Conservation (phyloP, 2,329 filamentous ascomycete species). For the Cyanodermella asteris region DNA sequence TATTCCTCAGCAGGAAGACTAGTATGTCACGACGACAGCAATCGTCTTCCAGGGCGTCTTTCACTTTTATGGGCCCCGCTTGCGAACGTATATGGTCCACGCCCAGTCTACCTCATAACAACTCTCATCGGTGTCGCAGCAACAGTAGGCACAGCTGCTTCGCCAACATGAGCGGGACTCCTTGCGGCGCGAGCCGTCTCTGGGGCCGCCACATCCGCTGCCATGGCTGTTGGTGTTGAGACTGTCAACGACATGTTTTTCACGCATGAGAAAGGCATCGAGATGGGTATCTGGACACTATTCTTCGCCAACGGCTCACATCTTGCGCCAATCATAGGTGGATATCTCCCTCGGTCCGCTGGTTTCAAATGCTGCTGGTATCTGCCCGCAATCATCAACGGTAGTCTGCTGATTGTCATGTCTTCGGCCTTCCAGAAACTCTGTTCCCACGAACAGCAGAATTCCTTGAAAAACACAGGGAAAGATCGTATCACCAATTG, state of each 20-base stretch:
- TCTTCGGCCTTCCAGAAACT: conserved; percentile 13
- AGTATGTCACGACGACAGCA: too few species aligned
- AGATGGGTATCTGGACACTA: conserved; percentile 13
- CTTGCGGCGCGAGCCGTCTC: too few species aligned
- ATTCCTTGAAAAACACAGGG: not conserved
- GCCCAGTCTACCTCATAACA: conserved; percentile 10
- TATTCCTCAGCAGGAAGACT: too few species aligned
- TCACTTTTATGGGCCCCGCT: conserved; percentile 32
- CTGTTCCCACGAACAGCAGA: conserved; percentile 10
- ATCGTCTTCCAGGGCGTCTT: too few species aligned
- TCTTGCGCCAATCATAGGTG: conserved; percentile 12
- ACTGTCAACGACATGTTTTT: conserved; percentile 14
- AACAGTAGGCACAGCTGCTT: too few species aligned
- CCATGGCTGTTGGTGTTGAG: conserved; percentile 13
- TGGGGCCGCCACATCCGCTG: conserved; percentile 9
- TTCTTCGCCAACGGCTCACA: conserved; percentile 12
- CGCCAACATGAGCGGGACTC: too few species aligned
- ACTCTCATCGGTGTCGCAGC: too few species aligned
- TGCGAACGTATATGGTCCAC: conserved; percentile 26
- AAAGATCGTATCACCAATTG: too few species aligned
- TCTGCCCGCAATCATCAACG: conserved; percentile 11
- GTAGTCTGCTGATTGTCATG: conserved; percentile 10
- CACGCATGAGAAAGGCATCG: conserved; percentile 13
- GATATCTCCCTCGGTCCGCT: conserved; percentile 7
- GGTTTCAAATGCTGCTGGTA: conserved; percentile 11